These are phyloP conservation scores for Sisymbrium irio DNA, from an alignment of 345 rosid species.

Conservation along the genomic window DNA sequence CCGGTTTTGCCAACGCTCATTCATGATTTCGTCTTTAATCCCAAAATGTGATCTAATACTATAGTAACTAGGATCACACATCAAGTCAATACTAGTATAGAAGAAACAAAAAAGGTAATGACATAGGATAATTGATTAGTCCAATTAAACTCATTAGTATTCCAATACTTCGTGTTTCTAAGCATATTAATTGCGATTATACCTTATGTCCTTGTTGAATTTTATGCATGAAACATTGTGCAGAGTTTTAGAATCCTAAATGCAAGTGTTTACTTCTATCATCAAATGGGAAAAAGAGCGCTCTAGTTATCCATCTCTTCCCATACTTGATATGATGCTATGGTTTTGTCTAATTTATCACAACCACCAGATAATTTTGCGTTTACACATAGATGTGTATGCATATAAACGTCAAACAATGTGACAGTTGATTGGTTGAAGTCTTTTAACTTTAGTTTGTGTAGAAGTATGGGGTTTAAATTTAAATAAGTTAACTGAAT, in stretches of 20 bases:
- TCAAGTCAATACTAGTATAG: not conserved
- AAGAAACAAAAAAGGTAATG: not conserved
- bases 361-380: slow-evolving; percentile 6
- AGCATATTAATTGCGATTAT: slow-evolving; percentile 27
- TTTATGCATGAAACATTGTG: slow-evolving; percentile 27
- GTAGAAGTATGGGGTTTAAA: not conserved
- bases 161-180: slow-evolving; percentile 22
- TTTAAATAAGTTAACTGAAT: not conserved
- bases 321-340: slow-evolving; percentile 7
- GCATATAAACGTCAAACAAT: slow-evolving; percentile 2
- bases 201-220: slow-evolving; percentile 33
- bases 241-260: not conserved
- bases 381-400: not conserved
- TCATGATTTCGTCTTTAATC: not conserved
- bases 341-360: slow-evolving; percentile 15
- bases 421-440: not conserved
- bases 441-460: not conserved
- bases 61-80: not conserved
- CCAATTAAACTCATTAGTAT: not conserved
- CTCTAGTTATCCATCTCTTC: slow-evolving; percentile 19
- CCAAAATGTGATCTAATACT: not conserved
- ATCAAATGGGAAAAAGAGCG: slow-evolving; percentile 26
- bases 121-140: slow-evolving; percentile 6
- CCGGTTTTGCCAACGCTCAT: not conserved
- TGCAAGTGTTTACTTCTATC: not conserved